Conservation (phyloP, 805 yeast species). For the Saturnispora hagleri region DNA sequence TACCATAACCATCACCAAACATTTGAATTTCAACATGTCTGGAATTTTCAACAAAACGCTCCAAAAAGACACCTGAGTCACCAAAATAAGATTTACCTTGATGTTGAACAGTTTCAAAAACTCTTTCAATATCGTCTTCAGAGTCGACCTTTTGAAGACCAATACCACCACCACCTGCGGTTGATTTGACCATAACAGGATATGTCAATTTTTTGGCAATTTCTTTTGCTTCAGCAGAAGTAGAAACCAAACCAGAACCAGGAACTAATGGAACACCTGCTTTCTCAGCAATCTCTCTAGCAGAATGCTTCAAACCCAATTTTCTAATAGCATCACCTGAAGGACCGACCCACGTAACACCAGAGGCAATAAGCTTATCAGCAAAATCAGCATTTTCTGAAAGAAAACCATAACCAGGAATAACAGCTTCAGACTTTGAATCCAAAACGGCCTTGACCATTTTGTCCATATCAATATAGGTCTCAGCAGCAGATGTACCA, state of each 20-base stretch:
- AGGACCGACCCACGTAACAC: constrained; percentile 93
- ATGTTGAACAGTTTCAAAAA: constrained; percentile 85
- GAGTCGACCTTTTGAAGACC: constrained; percentile 91
- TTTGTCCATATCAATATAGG: constrained; percentile 79
- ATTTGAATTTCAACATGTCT: constrained; percentile 96
- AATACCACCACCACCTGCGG: constrained; percentile 99
- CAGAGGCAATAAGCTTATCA: constrained; percentile 74
- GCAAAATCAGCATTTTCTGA: constrained; percentile 96
- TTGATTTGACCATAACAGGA: constrained; percentile 93
- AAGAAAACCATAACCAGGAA: constrained; percentile 95
- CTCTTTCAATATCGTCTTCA: constrained; percentile 69
- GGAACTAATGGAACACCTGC: constrained; percentile 97
- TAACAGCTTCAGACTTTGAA: constrained; percentile 85
- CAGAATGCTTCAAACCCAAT: constrained; percentile 92
- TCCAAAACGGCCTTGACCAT: constrained; percentile 77
- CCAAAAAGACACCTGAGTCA: constrained; percentile 91
- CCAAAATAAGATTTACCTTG: constrained; percentile 92
- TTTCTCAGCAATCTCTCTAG: constrained; percentile 81
- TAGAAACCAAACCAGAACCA: constrained; percentile 78
- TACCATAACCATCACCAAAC: constrained; percentile 92
- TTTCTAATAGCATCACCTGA: constrained; percentile 86
- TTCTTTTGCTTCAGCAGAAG: constrained; percentile 63
- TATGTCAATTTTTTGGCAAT: constrained; percentile 70
- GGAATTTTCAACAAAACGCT: constrained; percentile 88
- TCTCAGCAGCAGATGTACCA: constrained; percentile 83